Evolutionary conservation across 441 rosid genomes (phyloP), one percentile per base, ranked within the genome.

Genomic region (Adansonia gregorii): DNA sequence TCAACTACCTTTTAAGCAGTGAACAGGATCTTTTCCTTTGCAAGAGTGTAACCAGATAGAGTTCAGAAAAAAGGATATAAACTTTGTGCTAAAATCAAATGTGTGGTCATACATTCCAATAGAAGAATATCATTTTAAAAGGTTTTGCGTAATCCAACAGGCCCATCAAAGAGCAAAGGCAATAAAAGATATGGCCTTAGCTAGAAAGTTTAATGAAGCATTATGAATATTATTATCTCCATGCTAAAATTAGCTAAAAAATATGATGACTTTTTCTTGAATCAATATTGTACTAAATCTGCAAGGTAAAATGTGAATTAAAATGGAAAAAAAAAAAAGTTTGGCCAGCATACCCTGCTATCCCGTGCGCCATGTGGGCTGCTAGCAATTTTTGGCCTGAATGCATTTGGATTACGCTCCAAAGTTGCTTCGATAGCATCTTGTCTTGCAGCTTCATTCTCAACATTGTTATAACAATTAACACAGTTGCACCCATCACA

Each of bases 401-500:
- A 94, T 0, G 99, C 99, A 81, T 85, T 81, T 60, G 98, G 99
- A 82, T 93, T 94, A 39, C 95, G 91, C 80, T 91, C 98, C 72
- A 96, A 84, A 64, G 86, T 88, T 59, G 91, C 84, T 80, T 80
- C 93, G 74, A 96, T 86, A 35, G 96, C 98, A 75, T 89, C 94
- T 76, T 89, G 85, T 84, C 97, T 91, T 4, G 86, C 87, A 78
- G 84, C 80, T 86, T 94, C 97, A 75, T 93, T 85, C 51, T 90
- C 97, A 74, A 88, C 90, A 77, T 69, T 95, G 84, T 95, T 95
- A 74, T 81, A 84, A 76, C 99, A 95, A 75, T 91, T 90, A 67
- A 74, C 48, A 81, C 98, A 94, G 84, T 93, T 94, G 90, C 99
- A 96, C 51, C 96, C 98, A 54, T 94, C 90, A 80, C 98, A 96